Evolutionary conservation across 306 rosid genomes (phyloP).

Genomic region (Benincasa hispida): DNA sequence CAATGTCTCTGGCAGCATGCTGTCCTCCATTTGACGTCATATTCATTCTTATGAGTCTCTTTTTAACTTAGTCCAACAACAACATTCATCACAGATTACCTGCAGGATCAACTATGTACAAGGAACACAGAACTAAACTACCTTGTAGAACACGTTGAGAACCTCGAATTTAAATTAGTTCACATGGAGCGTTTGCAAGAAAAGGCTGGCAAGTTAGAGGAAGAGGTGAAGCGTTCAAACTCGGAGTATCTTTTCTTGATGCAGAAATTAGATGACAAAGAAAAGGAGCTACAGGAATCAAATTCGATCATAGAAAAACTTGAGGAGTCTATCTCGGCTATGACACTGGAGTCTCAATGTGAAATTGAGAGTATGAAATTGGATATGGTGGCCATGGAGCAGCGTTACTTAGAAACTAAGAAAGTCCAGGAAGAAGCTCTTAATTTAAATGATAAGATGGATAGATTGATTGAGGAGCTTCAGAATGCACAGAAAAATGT

Average conservation of each 20-base stretch:
- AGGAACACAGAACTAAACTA: slow-evolving; percentile 46
- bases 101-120: slow-evolving; percentile 62
- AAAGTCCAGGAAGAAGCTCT: slow-evolving; percentile 52
- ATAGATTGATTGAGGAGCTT: slow-evolving; percentile 36
- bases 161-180: slow-evolving; percentile 44
- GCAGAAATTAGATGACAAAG: slow-evolving; percentile 45
- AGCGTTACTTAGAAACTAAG: slow-evolving; percentile 45
- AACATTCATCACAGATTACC: slow-evolving; percentile 54
- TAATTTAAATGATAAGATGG: slow-evolving; percentile 41
- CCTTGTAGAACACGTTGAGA: slow-evolving; percentile 34
- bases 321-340: slow-evolving; percentile 55
- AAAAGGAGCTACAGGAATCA: slow-evolving; percentile 45
- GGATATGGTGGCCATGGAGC: slow-evolving; percentile 66
- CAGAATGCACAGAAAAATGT: slow-evolving; percentile 29
- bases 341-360: slow-evolving; percentile 72
- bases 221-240: slow-evolving; percentile 38
- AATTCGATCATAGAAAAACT: slow-evolving; percentile 42
- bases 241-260: slow-evolving; percentile 42
- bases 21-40: not conserved
- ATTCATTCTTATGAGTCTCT: not conserved
- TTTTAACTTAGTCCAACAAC: slow-evolving; percentile 15
- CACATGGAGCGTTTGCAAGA: slow-evolving; percentile 37
- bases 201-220: slow-evolving; percentile 41
- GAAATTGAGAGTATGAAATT: slow-evolving; percentile 86
- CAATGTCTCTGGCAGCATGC: not conserved